Conservation (phyloP, 768 basidiomycete species). For the Macrocybe gigantea region DNA sequence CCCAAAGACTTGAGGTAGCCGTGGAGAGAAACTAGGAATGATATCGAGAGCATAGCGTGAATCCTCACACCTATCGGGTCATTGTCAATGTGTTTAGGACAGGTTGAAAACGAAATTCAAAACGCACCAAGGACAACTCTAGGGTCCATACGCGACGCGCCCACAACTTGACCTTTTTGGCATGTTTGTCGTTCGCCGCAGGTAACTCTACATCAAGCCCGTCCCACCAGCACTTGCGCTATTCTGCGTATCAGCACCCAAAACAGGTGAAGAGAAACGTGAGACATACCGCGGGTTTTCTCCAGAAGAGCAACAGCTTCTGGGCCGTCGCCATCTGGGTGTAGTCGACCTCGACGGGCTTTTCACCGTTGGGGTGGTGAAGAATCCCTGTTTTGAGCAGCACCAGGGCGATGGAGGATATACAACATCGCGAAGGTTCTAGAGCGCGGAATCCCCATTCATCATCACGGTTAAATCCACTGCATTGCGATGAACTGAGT, state of each 20-base stretch:
- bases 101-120: background rate
- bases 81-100: background rate
- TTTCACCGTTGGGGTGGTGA: slow-evolving; percentile 64
- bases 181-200: slow-evolving; percentile 41
- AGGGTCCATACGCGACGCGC: slow-evolving; percentile 97
- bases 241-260: slow-evolving; percentile 7
- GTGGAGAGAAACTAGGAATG: background rate
- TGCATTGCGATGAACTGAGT: slow-evolving; percentile 19
- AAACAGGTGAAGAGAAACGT: slow-evolving; percentile 2
- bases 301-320: slow-evolving; percentile 95
- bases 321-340: slow-evolving; percentile 96
- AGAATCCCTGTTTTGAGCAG: slow-evolving; percentile 94
- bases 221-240: slow-evolving; percentile 99
- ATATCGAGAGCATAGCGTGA: background rate
- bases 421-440: slow-evolving; percentile 94
- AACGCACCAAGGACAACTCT: slow-evolving; percentile 83
- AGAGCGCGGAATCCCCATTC: slow-evolving; percentile 96
- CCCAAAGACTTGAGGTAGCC: background rate
- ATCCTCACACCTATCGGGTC: slow-evolving; percentile 14
- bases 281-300: slow-evolving; percentile 92
- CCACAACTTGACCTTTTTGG: slow-evolving; percentile 82
- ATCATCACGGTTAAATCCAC: slow-evolving; percentile 97
- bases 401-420: slow-evolving; percentile 96
- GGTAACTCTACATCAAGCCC: slow-evolving; percentile 87
- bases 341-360: slow-evolving; percentile 79